These are phyloP conservation scores for Sporisorium graminicola DNA, from an alignment of 1,284 basidiomycete genomes.

Conservation along the genomic window DNA sequence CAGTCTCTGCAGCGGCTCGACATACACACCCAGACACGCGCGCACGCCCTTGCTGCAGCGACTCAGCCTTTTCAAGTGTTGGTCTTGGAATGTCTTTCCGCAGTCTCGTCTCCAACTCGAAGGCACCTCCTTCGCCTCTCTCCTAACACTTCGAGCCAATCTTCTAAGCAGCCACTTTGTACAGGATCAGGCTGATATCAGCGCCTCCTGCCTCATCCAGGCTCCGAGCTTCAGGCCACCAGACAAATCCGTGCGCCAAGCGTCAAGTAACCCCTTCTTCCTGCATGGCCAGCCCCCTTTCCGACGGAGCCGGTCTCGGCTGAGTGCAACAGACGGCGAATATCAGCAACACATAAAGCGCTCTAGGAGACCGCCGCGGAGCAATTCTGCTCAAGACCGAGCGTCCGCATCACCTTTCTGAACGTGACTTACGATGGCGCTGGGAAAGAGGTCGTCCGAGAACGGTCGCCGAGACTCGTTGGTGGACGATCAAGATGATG, in stretches of 20 bases:
- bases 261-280: background rate
- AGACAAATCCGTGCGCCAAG: background rate
- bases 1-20: background rate
- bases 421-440: conserved; percentile 16
- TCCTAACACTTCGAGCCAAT: background rate
- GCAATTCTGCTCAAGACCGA: background rate
- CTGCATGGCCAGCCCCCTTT: background rate
- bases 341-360: background rate
- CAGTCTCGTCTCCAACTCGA: background rate
- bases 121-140: background rate
- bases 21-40: background rate
- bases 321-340: background rate
- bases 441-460: conserved; percentile 28
- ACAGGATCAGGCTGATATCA: background rate
- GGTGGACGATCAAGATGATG: conserved; percentile 26
- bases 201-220: background rate
- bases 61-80: conserved; percentile 35
- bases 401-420: background rate
- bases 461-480: conserved; percentile 17
- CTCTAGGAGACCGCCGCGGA: background rate
- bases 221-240: background rate
- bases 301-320: conserved; percentile 1
- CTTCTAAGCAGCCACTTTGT: background rate
- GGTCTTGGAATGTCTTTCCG: conserved; percentile 26
- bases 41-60: background rate